Conservation (phyloP, 306 rosid genomes). For the Lupinus albus region DNA sequence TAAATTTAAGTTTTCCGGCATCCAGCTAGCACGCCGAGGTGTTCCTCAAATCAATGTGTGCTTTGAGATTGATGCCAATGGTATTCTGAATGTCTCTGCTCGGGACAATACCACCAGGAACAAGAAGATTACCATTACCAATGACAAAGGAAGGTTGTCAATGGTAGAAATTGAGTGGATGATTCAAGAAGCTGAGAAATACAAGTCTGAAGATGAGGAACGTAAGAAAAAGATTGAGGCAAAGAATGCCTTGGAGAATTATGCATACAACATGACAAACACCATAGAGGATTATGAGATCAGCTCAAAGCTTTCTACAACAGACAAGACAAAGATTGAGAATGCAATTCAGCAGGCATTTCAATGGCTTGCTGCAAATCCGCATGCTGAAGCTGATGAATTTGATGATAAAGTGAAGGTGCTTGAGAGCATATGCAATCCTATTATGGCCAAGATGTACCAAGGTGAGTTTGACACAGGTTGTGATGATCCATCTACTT, state of each 20-base stretch:
- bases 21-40: conserved; percentile 79
- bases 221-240: conserved; percentile 77
- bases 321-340: conserved; percentile 70
- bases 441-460: conserved; percentile 79
- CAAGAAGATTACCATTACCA: conserved; percentile 81
- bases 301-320: conserved; percentile 57
- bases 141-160: conserved; percentile 74
- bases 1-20: conserved; percentile 73
- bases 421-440: conserved; percentile 67
- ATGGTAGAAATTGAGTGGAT: conserved; percentile 78
- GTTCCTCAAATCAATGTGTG: conserved; percentile 78
- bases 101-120: conserved; percentile 78
- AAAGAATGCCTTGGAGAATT: conserved; percentile 73
- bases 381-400: conserved; percentile 68
- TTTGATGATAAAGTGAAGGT: conserved; percentile 86
- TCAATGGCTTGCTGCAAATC: conserved; percentile 72
- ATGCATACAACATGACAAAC: conserved; percentile 78
- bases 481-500: conserved; percentile 56
- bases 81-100: conserved; percentile 72
- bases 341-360: conserved; percentile 64
- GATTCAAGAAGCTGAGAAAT: conserved; percentile 85
- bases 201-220: conserved; percentile 79
- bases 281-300: conserved; percentile 73
- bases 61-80: conserved; percentile 74
- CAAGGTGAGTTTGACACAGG: conserved; percentile 58